Evolutionary conservation across 148 eudicot species (phyloP).

Genomic region (Arbutus unedo): DNA sequence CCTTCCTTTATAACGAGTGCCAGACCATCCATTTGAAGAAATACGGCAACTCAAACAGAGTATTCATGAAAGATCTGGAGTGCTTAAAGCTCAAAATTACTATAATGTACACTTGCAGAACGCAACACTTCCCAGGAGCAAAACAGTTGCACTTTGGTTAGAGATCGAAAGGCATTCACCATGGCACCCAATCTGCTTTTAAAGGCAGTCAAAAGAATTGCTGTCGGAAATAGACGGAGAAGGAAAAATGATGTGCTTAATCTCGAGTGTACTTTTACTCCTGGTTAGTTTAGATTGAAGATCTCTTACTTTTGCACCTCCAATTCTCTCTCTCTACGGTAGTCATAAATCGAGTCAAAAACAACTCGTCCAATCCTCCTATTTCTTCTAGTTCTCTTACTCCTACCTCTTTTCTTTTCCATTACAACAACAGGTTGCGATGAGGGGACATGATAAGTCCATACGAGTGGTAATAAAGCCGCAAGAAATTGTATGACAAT

Average conservation of each 20-base stretch:
- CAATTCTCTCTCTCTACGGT: constrained; percentile 50
- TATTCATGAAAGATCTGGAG: not conserved
- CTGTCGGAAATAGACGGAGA: not conserved
- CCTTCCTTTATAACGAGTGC: not conserved
- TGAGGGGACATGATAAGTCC: constrained; percentile 51
- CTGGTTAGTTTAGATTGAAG: not conserved
- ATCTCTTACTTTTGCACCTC: constrained; percentile 31
- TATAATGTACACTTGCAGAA: not conserved
- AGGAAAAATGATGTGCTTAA: not conserved
- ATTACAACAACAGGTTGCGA: constrained; percentile 31
- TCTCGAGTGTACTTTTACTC: not conserved
- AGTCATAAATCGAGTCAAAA: constrained; percentile 35
- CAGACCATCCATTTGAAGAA: not conserved
- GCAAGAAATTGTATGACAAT: constrained; percentile 63
- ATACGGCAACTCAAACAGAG: not conserved
- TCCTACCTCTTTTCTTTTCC: constrained; percentile 47
- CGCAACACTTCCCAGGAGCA: not conserved
- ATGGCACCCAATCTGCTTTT: not conserved
- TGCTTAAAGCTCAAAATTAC: not conserved
- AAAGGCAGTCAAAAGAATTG: constrained; percentile 6
- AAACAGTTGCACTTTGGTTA: not conserved
- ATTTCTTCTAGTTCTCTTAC: constrained; percentile 44
- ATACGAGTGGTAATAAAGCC: constrained; percentile 64
- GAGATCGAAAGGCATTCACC: not conserved
- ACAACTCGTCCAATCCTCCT: constrained; percentile 57